Evolutionary conservation across 768 basidiomycete genomes (phyloP), one percentile per base, ranked within the genome.

Genomic region (Termitomyces sp.): DNA sequence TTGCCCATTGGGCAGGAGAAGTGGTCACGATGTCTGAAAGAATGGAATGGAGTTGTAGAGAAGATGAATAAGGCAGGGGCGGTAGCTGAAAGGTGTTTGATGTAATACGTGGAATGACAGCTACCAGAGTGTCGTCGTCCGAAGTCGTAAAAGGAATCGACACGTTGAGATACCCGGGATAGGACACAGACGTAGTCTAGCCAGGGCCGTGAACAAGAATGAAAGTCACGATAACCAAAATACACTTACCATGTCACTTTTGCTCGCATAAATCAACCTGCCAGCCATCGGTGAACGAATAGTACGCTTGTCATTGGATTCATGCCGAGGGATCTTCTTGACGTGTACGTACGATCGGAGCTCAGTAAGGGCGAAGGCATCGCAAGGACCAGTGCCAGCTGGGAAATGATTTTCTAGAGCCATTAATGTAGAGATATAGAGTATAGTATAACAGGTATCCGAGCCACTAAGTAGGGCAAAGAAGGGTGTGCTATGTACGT

Each of bases 11-110:
- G 15, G n/a, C 14, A 20, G 37, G 36, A 65, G 65, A 50, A 61
- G 46, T 53, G 70, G 72, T 17, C 61, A 67, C 46, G 53, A 71
- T 52, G 58, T 76, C 66, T 15, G 76, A 69, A 7, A 43, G 32
- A 56, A 79, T 76, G 59, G 76, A 74, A 37, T 77, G 72, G 20
- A 80, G 63, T 50, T 75, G 71, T 62, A 81, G 65, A 48, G 76
- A 69, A 54, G 79, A 79, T 52, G 76, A 63, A 38, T 72, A 70
- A 9, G 75, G 73, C 29, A 77, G 66, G 12, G 70, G 75, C 43
- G 72, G 76, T 51, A 75, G 60, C 40, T 60, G 61, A 60, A 64
- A 61, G 31, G 60, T 38, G 12, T 11, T 47, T 31, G 59, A 48
- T 38, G 31, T 31, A 15, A 47, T 8, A 37, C 31, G 37, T 9